These are phyloP conservation scores for Vachellia pachyceras DNA, from an alignment of 306 rosid genomes.

Conservation along the genomic window DNA sequence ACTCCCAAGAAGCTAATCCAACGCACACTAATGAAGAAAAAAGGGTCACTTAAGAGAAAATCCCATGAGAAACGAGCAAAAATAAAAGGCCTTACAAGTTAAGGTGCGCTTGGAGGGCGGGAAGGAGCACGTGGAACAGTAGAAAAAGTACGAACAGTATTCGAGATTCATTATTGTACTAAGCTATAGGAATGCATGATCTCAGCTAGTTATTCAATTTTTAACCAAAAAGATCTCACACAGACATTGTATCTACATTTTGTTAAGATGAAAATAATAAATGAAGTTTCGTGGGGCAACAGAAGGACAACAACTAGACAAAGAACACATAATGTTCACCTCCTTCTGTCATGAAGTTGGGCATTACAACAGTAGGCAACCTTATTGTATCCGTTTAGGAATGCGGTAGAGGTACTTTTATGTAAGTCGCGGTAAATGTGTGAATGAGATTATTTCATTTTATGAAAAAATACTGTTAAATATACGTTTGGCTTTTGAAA, in stretches of 20 bases:
- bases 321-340: neutral
- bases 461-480: too few relatives aligned
- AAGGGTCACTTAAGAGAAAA: constrained; percentile 27
- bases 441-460: too few relatives aligned
- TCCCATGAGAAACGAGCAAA: neutral
- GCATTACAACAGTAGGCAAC: too few relatives aligned
- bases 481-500: too few relatives aligned
- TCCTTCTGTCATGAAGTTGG: neutral
- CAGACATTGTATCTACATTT: neutral
- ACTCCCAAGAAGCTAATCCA: too few relatives aligned
- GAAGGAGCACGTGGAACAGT: constrained; percentile 38
- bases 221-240: neutral
- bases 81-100: neutral
- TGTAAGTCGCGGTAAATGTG: too few relatives aligned
- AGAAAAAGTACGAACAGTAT: neutral
- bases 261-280: neutral
- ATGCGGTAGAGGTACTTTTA: too few relatives aligned
- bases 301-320: neutral
- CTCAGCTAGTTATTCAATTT: neutral
- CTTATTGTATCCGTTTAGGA: too few relatives aligned
- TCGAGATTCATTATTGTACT: neutral
- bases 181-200: neutral
- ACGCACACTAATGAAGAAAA: too few relatives aligned
- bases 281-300: neutral
- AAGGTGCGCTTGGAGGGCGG: neutral